Conservation (phyloP, 768 basidiomycete species). For the Neoboletus subvelutipes region DNA sequence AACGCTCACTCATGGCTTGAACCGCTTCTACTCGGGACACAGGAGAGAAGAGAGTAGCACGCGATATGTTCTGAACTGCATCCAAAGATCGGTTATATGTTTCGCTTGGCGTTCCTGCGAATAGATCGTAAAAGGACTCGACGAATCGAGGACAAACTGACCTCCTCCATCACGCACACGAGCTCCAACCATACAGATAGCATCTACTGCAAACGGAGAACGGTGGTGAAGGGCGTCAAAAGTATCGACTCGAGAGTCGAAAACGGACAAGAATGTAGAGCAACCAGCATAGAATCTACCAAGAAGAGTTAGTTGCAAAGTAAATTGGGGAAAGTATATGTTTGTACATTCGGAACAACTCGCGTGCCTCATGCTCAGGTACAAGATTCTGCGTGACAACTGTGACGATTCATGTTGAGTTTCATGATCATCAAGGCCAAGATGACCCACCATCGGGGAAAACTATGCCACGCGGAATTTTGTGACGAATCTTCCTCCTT, state of each 20-base stretch:
- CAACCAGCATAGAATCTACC: constrained; percentile 89
- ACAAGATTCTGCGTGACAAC: constrained; percentile 86
- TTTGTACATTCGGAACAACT: constrained; percentile 77
- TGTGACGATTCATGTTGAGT: constrained; percentile 27
- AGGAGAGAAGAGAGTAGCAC: constrained; percentile 83
- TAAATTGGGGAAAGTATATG: not conserved
- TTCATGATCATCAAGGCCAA: not conserved
- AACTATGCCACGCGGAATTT: constrained; percentile 51
- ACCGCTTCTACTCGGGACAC: constrained; percentile 84
- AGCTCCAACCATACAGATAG: constrained; percentile 92
- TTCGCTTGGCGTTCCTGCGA: constrained; percentile 69
- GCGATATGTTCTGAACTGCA: constrained; percentile 83
- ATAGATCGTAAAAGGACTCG: constrained; percentile 10
- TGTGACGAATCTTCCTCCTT: constrained; percentile 70
- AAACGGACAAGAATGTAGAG: constrained; percentile 86
- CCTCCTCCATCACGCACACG: constrained; percentile 89
- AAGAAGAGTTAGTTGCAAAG: constrained; percentile 11
- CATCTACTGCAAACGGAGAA: constrained; percentile 90
- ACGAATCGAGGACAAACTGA: constrained; percentile 32
- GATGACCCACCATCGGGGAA: constrained; percentile 70
- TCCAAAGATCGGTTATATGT: constrained; percentile 70
- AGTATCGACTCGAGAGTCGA: constrained; percentile 79
- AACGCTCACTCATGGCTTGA: constrained; percentile 82
- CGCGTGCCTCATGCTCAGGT: constrained; percentile 78
- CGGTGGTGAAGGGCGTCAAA: constrained; percentile 83